Conservation (phyloP, 768 basidiomycete species). For the Hypholoma sublateritium region DNA sequence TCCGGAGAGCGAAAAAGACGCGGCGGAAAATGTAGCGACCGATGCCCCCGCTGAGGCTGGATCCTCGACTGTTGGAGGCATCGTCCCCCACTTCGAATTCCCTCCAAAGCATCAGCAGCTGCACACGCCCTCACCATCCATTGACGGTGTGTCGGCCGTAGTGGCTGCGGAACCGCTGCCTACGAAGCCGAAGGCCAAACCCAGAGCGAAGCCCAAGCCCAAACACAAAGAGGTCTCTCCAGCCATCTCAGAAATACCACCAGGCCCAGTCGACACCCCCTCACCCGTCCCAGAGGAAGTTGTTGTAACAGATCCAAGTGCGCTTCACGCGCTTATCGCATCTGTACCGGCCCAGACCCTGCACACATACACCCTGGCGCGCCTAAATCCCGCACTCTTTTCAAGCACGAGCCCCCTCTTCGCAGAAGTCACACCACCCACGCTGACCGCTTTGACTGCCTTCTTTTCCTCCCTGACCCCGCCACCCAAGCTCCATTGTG, state of each 20-base stretch:
- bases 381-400: conserved; percentile 34
- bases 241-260: conserved; percentile 15
- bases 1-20: background rate
- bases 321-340: conserved; percentile 50
- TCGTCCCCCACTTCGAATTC: conserved; percentile 9
- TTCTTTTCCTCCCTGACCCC: conserved; percentile 67
- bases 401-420: background rate
- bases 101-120: conserved; percentile 31
- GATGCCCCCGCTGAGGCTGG: conserved; percentile 12
- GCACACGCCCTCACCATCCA: conserved; percentile 55
- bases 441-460: conserved; percentile 44
- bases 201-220: conserved; percentile 6
- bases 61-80: conserved; percentile 7
- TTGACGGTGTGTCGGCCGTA: background rate
- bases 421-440: conserved; percentile 25
- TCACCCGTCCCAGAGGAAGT: conserved; percentile 32
- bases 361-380: conserved; percentile 58
- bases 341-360: conserved; percentile 68
- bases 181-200: conserved; percentile 6
- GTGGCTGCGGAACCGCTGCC: conserved; percentile 4
- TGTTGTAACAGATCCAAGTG: conserved; percentile 34
- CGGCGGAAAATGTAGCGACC: background rate
- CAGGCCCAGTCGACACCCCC: conserved; percentile 38
- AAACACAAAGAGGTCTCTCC: conserved; percentile 7
- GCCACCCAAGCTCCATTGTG: conserved; percentile 71